Base-by-base conservation (phyloP, 257 asterid species). In the Vinca minor region DNA sequence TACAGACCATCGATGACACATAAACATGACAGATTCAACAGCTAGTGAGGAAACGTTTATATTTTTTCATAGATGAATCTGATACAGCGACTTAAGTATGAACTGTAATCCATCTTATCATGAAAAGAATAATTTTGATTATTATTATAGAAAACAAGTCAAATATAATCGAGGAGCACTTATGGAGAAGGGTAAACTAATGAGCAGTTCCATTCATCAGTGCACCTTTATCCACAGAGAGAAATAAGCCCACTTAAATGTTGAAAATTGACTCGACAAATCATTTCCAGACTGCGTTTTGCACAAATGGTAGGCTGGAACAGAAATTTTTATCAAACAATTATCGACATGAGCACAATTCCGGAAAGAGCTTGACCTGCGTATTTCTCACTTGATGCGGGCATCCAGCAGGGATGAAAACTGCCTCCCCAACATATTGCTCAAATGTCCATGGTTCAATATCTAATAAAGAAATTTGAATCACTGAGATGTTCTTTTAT, bases 351-450 rank as follows among this genome's bases (percentile, higher is more conserved):
- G 1, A 25, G 42, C 44, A 17, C 41, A 31, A 4, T 36, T 39
- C 4, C 34, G 29, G 29, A n/a, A 15, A 14, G 32, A 6, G 57
- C 26, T 69, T 64, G 58, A 80, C 85, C 85, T 76, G 77, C 57
- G 73, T 67, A 66, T 79, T 79, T 69, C 84, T 65, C 73, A 76
- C 84, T 79, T 79, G 80, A 65, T 76, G 82, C 14, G 82, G 79
- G 49, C 84, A 79, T 46, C 81, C 84, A 8, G 82, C 84, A 35
- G 81, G 82, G 38, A 76, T 76, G 64, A 76, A 76, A 10, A 79
- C 79, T 35, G 84, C 84, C 69, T 79, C 79, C 28, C 84, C 82
- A 58, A 71, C 70, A 54, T 73, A 58, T 62, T 79, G 84, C 52
- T 76, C 79, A 53, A 76, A 79, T 3, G 79, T 79, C 84, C 84